Conservation (phyloP, 208 protist genomes). For the Trichomonas gallinae region DNA sequence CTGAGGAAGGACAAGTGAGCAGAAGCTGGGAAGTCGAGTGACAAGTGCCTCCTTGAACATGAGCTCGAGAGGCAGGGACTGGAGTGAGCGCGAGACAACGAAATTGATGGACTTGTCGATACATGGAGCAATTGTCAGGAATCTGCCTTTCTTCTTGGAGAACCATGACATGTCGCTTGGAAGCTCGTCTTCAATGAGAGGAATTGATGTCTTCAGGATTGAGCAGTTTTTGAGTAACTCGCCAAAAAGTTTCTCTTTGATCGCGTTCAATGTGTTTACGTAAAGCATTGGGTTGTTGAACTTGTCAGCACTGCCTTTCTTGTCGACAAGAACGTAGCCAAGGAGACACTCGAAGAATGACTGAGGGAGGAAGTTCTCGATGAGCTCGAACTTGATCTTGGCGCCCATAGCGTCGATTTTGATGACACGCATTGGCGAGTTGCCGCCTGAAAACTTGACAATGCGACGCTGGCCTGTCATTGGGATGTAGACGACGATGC, state of each 20-base stretch:
- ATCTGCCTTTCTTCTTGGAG: not conserved
- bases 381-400: not conserved
- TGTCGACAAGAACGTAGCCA: not conserved
- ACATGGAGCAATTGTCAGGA: not conserved
- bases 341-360: not conserved
- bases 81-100: not conserved
- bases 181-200: not conserved
- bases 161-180: not conserved
- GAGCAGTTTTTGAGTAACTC: not conserved
- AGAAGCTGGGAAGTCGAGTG: not conserved
- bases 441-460: too few species aligned
- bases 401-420: not conserved
- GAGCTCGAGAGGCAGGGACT: not conserved
- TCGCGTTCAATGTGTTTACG: not conserved
- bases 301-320: not conserved
- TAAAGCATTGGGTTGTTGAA: not conserved
- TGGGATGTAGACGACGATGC: not conserved
- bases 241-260: not conserved
- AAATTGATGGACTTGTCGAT: not conserved
- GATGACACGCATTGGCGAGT: not conserved
- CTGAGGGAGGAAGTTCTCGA: not conserved
- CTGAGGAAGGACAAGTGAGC: not conserved
- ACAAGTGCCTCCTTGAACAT: not conserved
- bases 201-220: not conserved
- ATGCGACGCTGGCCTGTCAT: not conserved